A percentile compares a stretch with the other conserved stretches of the same genome.
Evolutionary conservation across 768 basidiomycete genomes (phyloP).

Genomic region (Exsudoporus frostii): DNA sequence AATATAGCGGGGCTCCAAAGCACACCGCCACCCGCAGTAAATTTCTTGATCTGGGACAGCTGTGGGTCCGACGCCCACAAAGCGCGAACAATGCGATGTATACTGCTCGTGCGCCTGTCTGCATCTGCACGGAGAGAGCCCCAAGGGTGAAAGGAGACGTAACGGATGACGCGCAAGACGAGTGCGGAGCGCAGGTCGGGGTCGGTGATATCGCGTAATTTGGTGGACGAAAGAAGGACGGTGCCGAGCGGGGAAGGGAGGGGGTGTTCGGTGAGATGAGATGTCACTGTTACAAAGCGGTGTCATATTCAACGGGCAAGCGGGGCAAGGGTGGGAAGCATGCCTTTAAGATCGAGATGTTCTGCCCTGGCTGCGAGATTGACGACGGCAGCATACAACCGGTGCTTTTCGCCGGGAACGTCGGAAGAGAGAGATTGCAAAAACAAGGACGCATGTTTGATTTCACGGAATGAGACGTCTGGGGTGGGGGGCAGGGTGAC

Average conservation of each 20-base stretch:
- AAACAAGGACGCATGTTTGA: conserved; percentile 31
- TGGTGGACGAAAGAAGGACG: conserved; percentile 41
- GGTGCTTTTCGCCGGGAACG: conserved; percentile 32
- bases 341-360: conserved; percentile 48
- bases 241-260: conserved; percentile 49
- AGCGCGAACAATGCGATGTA: conserved; percentile 45
- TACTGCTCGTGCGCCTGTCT: conserved; percentile 44
- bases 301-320: conserved; percentile 1
- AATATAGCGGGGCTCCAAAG: conserved; percentile 57
- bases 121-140: conserved; percentile 64
- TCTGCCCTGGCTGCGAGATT: conserved; percentile 36
- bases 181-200: conserved; percentile 38
- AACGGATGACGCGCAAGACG: conserved; percentile 59
- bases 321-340: neutral
- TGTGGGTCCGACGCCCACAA: conserved; percentile 44
- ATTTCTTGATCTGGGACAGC: conserved; percentile 27
- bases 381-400: conserved; percentile 38
- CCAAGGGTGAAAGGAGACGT: conserved; percentile 74
- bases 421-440: conserved; percentile 34
- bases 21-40: conserved; percentile 60
- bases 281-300: conserved; percentile 38
- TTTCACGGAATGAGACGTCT: conserved; percentile 29
- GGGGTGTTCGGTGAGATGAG: conserved; percentile 34
- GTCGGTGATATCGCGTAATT: conserved; percentile 35
- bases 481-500: conserved; percentile 30